A percentile compares a stretch with the other conserved stretches of the same genome.
Evolutionary conservation across 306 rosid species (phyloP).

Genomic region (Glycyrrhiza uralensis): DNA sequence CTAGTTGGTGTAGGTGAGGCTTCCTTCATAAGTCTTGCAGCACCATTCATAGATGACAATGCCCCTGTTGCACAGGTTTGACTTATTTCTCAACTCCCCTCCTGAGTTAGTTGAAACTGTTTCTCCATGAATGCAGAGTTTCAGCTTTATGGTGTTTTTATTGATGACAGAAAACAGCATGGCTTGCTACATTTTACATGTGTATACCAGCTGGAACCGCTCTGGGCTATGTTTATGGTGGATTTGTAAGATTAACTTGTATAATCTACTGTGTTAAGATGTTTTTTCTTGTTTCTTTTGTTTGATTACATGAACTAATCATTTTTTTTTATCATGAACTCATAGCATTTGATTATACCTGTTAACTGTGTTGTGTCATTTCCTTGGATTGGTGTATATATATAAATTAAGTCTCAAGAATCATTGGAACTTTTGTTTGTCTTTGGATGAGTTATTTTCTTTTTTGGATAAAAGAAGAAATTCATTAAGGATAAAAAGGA

Average conservation of each 20-base stretch:
- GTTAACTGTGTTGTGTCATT: neutral
- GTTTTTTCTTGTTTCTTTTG: slow-evolving; percentile 6
- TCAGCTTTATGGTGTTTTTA: slow-evolving; percentile 18
- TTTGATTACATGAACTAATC: slow-evolving; percentile 9
- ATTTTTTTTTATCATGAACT: neutral
- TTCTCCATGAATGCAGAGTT: slow-evolving; percentile 14
- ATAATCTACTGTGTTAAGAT: slow-evolving; percentile 14
- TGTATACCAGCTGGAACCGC: slow-evolving; percentile 95
- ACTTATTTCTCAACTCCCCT: slow-evolving; percentile 3
- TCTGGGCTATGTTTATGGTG: slow-evolving; percentile 91
- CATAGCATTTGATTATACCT: neutral
- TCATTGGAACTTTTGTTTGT: neutral
- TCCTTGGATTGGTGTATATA: neutral
- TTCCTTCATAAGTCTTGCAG: slow-evolving; percentile 95
- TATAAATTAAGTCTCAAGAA: neutral
- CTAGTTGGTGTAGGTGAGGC: slow-evolving; percentile 98
- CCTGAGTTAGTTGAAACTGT: slow-evolving; percentile 12
- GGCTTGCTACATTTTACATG: slow-evolving; percentile 97
- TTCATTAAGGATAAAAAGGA: neutral
- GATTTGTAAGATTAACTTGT: slow-evolving; percentile 59
- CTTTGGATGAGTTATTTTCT: neutral
- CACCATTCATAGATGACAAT: slow-evolving; percentile 95
- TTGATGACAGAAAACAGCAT: slow-evolving; percentile 77
- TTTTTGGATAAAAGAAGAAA: neutral
- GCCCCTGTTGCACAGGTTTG: slow-evolving; percentile 83